Percentiles rank a stretch among this genome's conserved stretches.
Conservation (phyloP, 192 early-diverging fungal genomes). For the Podila verticillata region DNA sequence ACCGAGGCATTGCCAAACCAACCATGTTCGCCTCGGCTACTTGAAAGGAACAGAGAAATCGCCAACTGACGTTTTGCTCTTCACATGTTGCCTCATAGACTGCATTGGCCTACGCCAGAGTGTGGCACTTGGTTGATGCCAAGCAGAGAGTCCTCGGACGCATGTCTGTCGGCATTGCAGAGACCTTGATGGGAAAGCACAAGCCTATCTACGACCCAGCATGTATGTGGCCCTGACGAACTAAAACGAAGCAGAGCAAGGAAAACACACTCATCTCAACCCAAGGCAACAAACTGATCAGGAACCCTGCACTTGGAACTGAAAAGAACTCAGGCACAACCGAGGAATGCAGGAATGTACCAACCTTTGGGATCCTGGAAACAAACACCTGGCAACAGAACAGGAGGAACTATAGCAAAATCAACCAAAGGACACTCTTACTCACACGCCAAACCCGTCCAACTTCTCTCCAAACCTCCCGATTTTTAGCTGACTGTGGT, state of each 20-base stretch:
- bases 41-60: background rate
- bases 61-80: background rate
- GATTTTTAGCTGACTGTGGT: constrained; percentile 85
- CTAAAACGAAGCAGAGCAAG: no score
- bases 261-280: no score
- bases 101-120: constrained; percentile 83
- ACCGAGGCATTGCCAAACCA: constrained; percentile 2
- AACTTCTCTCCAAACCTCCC: background rate
- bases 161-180: constrained; percentile 83
- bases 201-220: constrained; percentile 93
- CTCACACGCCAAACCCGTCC: background rate
- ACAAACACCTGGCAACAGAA: no score
- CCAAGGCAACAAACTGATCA: background rate
- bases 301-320: background rate
- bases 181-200: constrained; percentile 96
- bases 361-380: no score
- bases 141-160: constrained; percentile 88
- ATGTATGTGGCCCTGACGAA: constrained; percentile 53
- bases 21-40: no score
- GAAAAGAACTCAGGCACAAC: no score
- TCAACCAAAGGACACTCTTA: background rate
- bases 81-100: constrained; percentile 58
- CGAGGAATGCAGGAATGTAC: no score
- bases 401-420: no score
- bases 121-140: constrained; percentile 95